Evolutionary conservation across 768 basidiomycete genomes (phyloP), one percentile per base, ranked within the genome.

Genomic region (Psilocybe cyanescens): DNA sequence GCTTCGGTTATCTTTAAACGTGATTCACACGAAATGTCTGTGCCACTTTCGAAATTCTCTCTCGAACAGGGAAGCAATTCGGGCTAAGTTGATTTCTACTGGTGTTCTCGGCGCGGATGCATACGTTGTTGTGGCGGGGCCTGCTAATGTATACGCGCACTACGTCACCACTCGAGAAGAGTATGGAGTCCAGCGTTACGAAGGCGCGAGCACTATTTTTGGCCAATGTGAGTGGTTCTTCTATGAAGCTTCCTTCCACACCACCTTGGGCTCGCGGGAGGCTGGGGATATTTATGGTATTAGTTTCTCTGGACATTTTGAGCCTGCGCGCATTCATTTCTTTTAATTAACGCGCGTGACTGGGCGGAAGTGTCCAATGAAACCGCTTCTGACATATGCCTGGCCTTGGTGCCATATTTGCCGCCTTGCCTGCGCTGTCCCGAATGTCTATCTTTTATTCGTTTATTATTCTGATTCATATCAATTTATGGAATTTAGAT

Each of bases 81-180:
- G 90, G 52, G 78, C 83, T 24, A 75, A 80, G 68, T 79, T 93
- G 52, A 87, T 92, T 61, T 81, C 87, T 0, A 76, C 82, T 52
- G 86, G 84, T 3, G 77, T 91, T 60, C 72, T 92, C 60, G 88
- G 85, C 44, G 72, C 84, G 50, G 81, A 89, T 65, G 90, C 89
- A 3, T 89, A 90, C 64, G 89, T 93, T 61, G 90, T 92, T 55
- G 75, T 92, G 58, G 87, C 89, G 12, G 92, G 90, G 12, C 92
- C 92, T n/a, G 90, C 90, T 4, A 93, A 92, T 65, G 88, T 89
- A 4, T 93, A 93, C 68, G 83, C 78, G 0, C 91, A 92, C 74
- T 91, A 92, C 70, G 79, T 91, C 55, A 77, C 90, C 1, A 92
- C 90, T 30, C 79, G 76, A 8, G 90, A 93, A 72, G 90, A 91